Evolutionary conservation across 2,329 filamentous ascomycete species (phyloP).

Genomic region (Pseudonectria buxi): DNA sequence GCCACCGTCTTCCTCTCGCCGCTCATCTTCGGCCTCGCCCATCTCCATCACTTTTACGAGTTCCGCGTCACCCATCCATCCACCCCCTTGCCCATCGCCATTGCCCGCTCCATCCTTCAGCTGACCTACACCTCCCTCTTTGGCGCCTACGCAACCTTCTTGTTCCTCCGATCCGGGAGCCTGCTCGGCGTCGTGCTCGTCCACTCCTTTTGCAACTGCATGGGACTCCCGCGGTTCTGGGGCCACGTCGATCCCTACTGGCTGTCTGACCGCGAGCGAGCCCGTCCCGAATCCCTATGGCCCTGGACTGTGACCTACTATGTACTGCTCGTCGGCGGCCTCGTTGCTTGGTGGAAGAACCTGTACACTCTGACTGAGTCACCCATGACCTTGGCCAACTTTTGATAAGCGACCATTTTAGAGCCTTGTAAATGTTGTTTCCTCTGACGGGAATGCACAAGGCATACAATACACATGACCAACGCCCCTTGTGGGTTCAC

Average conservation of each 20-base stretch:
- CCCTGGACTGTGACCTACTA: slow-evolving; percentile 78
- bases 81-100: slow-evolving; percentile 53
- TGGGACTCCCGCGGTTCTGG: slow-evolving; percentile 82
- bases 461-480: background rate
- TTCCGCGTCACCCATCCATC: slow-evolving; percentile 75
- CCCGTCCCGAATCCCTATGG: slow-evolving; percentile 16
- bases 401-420: slow-evolving; percentile 18
- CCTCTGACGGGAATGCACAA: slow-evolving; percentile 1
- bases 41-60: slow-evolving; percentile 94
- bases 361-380: slow-evolving; percentile 66
- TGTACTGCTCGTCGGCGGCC: slow-evolving; percentile 63
- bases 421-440: slow-evolving; percentile 1
- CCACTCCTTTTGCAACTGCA: slow-evolving; percentile 87
- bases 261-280: slow-evolving; percentile 20
- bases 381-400: slow-evolving; percentile 22
- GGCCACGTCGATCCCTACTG: slow-evolving; percentile 59
- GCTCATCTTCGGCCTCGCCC: slow-evolving; percentile 85
- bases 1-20: slow-evolving; percentile 75
- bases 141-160: slow-evolving; percentile 84
- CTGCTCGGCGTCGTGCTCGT: slow-evolving; percentile 67
- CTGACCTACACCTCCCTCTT: slow-evolving; percentile 89
- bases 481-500: too few species aligned
- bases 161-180: slow-evolving; percentile 80
- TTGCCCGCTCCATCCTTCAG: slow-evolving; percentile 72
- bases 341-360: slow-evolving; percentile 61